A percentile compares a stretch with the other conserved stretches of the same genome.
These are phyloP conservation scores for Pholiota molesta DNA, from an alignment of 768 basidiomycete species.

Conservation along the genomic window DNA sequence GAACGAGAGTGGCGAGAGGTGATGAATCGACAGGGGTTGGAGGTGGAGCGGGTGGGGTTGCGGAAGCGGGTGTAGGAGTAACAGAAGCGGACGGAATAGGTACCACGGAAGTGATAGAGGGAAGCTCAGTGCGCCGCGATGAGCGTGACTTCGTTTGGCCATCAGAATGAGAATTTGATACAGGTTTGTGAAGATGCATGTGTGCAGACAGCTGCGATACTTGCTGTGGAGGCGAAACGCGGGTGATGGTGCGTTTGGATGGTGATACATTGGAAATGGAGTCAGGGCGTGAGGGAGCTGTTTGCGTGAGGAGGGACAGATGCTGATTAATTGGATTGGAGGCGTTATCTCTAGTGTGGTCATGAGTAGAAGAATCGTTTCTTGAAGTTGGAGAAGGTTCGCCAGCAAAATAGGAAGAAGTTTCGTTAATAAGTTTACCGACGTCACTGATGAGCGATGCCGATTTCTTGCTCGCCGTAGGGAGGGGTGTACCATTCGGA, in stretches of 20 bases:
- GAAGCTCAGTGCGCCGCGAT: constrained; percentile 20
- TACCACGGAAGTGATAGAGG: constrained; percentile 16
- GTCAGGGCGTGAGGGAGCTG: constrained; percentile 49
- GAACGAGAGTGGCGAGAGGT: constrained; percentile 20
- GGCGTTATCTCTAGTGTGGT: constrained; percentile 13
- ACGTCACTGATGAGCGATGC: constrained; percentile 27
- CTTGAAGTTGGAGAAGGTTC: constrained; percentile 12
- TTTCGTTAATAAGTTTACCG: constrained; percentile 27
- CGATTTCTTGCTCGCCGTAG: constrained; percentile 25
- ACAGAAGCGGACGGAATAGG: constrained; percentile 24
- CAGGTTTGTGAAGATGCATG: constrained; percentile 36
- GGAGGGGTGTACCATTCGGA: constrained; percentile 38
- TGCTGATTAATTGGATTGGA: constrained; percentile 29
- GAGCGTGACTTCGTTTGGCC: constrained; percentile 25
- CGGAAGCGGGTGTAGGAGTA: constrained; percentile 30
- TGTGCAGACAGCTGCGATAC: constrained; percentile 45
- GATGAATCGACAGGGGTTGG: constrained; percentile 40
- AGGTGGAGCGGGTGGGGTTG: constrained; percentile 36
- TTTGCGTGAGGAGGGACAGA: constrained; percentile 66
- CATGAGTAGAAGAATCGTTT: constrained; percentile 16
- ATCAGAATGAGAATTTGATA: constrained; percentile 24
- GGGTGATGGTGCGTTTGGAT: constrained; percentile 28
- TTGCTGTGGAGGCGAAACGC: constrained; percentile 42
- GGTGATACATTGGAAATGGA: constrained; percentile 26
- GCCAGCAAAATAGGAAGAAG: constrained; percentile 20